Percentiles rank a stretch among this genome's conserved stretches.
Evolutionary conservation across 257 asterid species (phyloP).

Genomic region (Solanum peruvianum): DNA sequence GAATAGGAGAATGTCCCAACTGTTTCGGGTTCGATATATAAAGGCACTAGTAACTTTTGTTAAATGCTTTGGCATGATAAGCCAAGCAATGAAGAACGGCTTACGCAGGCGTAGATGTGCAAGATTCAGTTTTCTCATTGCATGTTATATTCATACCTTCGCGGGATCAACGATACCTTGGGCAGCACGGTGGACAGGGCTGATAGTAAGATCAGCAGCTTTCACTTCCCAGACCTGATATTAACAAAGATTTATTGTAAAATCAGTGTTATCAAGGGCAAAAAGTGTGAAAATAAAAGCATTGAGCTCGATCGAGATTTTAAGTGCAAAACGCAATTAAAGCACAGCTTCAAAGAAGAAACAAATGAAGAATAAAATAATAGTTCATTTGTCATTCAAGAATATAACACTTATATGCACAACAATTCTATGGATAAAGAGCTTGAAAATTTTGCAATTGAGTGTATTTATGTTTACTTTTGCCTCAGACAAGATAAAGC

Average conservation of each 20-base stretch:
- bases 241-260: background rate
- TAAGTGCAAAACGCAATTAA: background rate
- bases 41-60: background rate
- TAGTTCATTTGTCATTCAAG: background rate
- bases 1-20: background rate
- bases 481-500: background rate
- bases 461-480: background rate
- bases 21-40: background rate
- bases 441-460: background rate
- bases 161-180: constrained; percentile 65
- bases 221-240: constrained; percentile 97
- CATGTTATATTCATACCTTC: constrained; percentile 34
- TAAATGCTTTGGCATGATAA: background rate
- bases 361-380: background rate
- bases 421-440: background rate
- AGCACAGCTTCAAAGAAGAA: background rate
- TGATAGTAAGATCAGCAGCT: constrained; percentile 95
- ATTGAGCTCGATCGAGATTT: background rate
- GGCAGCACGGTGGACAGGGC: constrained; percentile 97
- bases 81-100: background rate
- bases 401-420: background rate
- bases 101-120: background rate
- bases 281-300: background rate
- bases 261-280: background rate
- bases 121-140: background rate